phyloP scores from a whole-genome alignment of 2,329 filamentous ascomycete species.

The Fusarium citri region DNA sequence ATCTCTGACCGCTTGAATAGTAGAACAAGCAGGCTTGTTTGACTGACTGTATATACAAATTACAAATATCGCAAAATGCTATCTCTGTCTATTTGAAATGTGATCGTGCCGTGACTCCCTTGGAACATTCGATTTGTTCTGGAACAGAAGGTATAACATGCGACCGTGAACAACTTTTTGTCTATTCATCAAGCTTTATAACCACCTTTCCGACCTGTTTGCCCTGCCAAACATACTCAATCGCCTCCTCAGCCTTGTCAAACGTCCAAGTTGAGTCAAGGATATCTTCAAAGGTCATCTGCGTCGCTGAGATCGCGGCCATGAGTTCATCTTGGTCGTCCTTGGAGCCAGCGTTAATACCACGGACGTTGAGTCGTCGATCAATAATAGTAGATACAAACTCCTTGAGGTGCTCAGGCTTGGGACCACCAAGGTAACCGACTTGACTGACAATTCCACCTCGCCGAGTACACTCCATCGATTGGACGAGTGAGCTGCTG shows the following conservation, averaged over 20 bases:
- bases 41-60: neutral
- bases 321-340: slow-evolving; percentile 55
- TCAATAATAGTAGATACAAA: slow-evolving; percentile 54
- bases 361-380: slow-evolving; percentile 50
- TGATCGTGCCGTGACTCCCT: neutral
- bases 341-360: slow-evolving; percentile 56
- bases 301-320: slow-evolving; percentile 49
- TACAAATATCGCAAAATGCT: neutral
- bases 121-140: neutral
- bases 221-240: slow-evolving; percentile 56
- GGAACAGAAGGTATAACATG: neutral
- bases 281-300: slow-evolving; percentile 53
- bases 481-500: slow-evolving; percentile 51
- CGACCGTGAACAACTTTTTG: neutral
- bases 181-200: slow-evolving; percentile 23
- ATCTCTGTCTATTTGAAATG: neutral
- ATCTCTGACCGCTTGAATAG: neutral
- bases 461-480: slow-evolving; percentile 54
- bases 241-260: slow-evolving; percentile 55
- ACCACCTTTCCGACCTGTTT: slow-evolving; percentile 59
- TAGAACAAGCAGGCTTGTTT: neutral
- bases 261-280: slow-evolving; percentile 54
- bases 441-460: slow-evolving; percentile 58
- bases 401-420: slow-evolving; percentile 48
- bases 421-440: slow-evolving; percentile 53